Evolutionary conservation across 2,329 filamentous ascomycete species (phyloP).

Genomic region (Diaporthe citriasiana): DNA sequence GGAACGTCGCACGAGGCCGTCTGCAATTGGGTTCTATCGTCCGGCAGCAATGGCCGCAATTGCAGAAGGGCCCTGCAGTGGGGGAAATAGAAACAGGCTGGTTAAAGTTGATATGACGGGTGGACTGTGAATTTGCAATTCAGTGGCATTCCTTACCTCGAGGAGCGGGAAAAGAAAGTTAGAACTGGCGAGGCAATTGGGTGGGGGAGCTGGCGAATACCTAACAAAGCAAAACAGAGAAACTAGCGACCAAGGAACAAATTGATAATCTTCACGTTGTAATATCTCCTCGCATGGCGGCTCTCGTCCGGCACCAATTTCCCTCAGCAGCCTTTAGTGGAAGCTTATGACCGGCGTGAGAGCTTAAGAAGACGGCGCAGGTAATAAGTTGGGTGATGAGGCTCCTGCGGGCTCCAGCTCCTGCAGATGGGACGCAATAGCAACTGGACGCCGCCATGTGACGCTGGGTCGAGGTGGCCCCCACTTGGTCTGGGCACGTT

Average conservation of each 20-base stretch:
- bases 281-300: slow-evolving; percentile 1
- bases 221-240: not conserved
- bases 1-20: not conserved
- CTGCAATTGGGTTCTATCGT: not conserved
- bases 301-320: not conserved
- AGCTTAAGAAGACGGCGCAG: slow-evolving; percentile 4
- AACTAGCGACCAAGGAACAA: not conserved
- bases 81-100: not conserved
- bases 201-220: not conserved
- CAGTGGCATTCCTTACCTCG: slow-evolving; percentile 22
- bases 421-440: slow-evolving; percentile 8
- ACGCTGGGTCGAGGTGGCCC: slow-evolving; percentile 27
- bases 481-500: slow-evolving; percentile 37
- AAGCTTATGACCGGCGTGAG: slow-evolving; percentile 4
- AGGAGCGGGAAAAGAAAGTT: not conserved
- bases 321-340: not conserved
- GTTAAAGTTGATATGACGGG: not conserved
- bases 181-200: not conserved
- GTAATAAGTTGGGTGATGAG: not conserved
- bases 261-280: slow-evolving; percentile 5
- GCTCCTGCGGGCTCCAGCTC: slow-evolving; percentile 5
- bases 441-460: slow-evolving; percentile 29
- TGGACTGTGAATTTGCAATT: not conserved
- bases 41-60: not conserved
- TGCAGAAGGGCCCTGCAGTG: not conserved